Evolutionary conservation across 345 rosid species (phyloP).

Genomic region (Populus deltoides): DNA sequence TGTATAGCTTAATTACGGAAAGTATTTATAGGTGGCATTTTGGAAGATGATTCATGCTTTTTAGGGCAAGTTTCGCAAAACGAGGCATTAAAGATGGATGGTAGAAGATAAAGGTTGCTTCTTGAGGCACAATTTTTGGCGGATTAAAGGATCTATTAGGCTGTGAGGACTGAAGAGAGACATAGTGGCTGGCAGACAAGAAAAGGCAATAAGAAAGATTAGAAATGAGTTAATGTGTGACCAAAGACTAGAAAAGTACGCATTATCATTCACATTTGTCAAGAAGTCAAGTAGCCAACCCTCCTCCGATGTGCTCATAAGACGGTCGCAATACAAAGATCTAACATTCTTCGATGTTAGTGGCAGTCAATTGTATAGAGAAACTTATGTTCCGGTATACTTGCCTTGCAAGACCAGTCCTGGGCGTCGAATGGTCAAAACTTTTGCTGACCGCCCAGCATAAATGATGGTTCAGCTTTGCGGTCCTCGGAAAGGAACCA

Average conservation of each 20-base stretch:
- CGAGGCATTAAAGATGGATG: too few species aligned
- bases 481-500: not conserved
- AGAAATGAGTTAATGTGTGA: not conserved
- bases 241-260: not conserved
- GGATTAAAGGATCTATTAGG: not conserved
- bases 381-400: not conserved
- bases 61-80: too few species aligned
- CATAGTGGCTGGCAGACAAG: not conserved
- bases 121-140: too few species aligned
- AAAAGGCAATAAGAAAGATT: not conserved
- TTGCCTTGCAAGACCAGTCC: not conserved
- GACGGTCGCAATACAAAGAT: not conserved
- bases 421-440: not conserved
- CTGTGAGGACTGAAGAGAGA: not conserved
- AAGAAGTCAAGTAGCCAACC: not conserved
- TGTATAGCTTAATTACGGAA: too few species aligned
- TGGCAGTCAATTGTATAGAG: not conserved
- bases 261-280: not conserved
- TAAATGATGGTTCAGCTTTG: not conserved
- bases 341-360: conserved; percentile 1
- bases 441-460: not conserved
- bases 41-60: too few species aligned
- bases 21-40: too few species aligned
- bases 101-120: too few species aligned
- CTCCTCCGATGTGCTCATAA: not conserved